Base-by-base conservation (phyloP, 176 grass and related monocot genomes). In the Pontederia paniculata region DNA sequence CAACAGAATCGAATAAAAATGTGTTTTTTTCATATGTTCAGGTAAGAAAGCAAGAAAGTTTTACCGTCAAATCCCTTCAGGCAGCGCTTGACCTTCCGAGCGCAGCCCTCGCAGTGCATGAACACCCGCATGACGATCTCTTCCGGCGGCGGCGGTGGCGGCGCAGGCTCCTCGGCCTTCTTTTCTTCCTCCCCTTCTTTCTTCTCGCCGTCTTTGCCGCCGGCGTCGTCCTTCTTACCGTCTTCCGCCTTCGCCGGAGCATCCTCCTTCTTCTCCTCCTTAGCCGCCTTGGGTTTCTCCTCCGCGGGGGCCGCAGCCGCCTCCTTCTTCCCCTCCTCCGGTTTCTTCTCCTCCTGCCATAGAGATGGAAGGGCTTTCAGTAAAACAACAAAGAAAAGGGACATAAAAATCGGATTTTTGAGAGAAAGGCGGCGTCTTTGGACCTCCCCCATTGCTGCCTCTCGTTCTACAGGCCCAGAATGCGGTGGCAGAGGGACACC, bases 91-190 rank as follows among this genome's bases (percentile, higher is more conserved):
- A 98, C 93, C 47, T 98, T 98, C 57, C 76, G 64, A 14, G 87
- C 83, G 53, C 93, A 98, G 9, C 87, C 93, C 74, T 98, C 83
- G 74, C 93, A 98, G 62, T 98, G 93, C 93, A 91, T 98, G 93
- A 82, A 98, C 42, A 98, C 93, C 15, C 83, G 71, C 87, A 98
- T 91, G 67, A 82, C 83, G n/a, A 98, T 73, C 83, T 91, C 93
- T 77, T 98, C 86, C 68, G 79, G 79, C 54, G 85, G 85, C 9
- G 82, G 83, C 0, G 77, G 79, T 0, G 82, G 86, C 11, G 78
- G 78, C 17, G 72, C 28, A 42, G 62, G 42, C 23, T 59, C 42
- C 28, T 23, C 73, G 56, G 66, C 62, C 66, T 56, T 61, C 14
- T 45, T 69, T 28, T 67, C 52, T 42, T 15, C 67, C 63, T 47